Evolutionary conservation across 1,139 yeast species (phyloP), one percentile per base, ranked within the genome.

Genomic region (Suhomyces yuchorum): DNA sequence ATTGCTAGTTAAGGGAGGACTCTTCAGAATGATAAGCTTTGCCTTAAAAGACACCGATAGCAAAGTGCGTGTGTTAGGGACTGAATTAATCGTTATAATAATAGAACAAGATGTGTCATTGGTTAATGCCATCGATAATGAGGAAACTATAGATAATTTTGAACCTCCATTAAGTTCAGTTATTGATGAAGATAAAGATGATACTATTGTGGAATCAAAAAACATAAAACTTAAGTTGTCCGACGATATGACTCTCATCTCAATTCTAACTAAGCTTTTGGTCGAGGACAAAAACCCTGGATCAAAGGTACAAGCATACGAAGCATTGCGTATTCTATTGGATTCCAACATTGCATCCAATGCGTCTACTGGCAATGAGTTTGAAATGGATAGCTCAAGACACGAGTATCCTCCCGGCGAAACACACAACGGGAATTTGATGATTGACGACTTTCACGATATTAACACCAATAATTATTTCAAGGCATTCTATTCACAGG

Each of bases 81-180:
- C 96, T 0, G 98, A 93, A 60, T 70, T 91, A 11, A 79, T 93
- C 28, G 86, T 89, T 9, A 75, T 90, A 1, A 84, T 91, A 8
- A 85, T 92, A 33, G 97, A 92, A 53, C 92, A 88, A 57, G 97
- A 91, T 60, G 85, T 89, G 2, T 68, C 85, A 3, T 65, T 89
- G 42, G 81, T 89, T 17, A 82, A 79, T 58, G 62, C 73, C 1
- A 61, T 70, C 3, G 69, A 66, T 48, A 61, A 65, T 42, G 73
- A 72, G 17, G 73, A 68, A 38, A 54, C 66, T 1, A 66, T 70
- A n/a, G 75, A 71, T 52, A 68, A 62, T 50, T 57, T 65, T 2
- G 76, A 71, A 14, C 72, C 69, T 9, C 73, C 71, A 2, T 41
- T 43, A 17, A 42, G 44, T n/a, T 44, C 48, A 5, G 44, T 33